Conservation (phyloP, 768 basidiomycete genomes). For the Pilatotrama ljubarskyi region DNA sequence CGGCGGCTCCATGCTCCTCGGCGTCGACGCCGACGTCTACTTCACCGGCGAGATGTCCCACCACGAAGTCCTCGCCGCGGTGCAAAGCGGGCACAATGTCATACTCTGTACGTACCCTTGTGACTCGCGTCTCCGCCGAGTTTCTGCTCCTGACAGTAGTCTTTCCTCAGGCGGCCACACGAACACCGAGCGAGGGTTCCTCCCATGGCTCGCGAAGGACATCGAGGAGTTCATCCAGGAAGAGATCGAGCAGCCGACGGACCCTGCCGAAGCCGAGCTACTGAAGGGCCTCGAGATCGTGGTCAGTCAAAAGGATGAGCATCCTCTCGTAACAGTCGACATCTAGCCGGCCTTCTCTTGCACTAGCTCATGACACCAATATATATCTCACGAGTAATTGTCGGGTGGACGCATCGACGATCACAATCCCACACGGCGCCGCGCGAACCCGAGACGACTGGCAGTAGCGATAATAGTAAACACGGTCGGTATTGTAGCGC, state of each 20-base stretch:
- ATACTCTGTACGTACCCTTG: slow-evolving; percentile 67
- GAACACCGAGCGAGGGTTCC: slow-evolving; percentile 93
- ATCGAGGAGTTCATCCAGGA: slow-evolving; percentile 52
- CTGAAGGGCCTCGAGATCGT: slow-evolving; percentile 51
- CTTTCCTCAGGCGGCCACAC: slow-evolving; percentile 75
- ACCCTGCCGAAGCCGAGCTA: slow-evolving; percentile 27
- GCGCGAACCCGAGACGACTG: not conserved
- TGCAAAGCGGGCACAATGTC: slow-evolving; percentile 75
- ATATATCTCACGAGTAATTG: not conserved
- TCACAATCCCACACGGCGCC: too few relatives aligned
- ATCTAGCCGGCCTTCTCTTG: not conserved
- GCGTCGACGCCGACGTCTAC: slow-evolving; percentile 79
- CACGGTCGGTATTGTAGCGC: slow-evolving; percentile 15
- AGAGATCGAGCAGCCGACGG: slow-evolving; percentile 34
- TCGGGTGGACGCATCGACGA: too few relatives aligned
- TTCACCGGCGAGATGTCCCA: slow-evolving; percentile 94
- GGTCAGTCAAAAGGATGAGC: slow-evolving; percentile 70
- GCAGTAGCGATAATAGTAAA: not conserved
- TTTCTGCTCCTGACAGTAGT: slow-evolving; percentile 14
- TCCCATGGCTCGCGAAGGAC: slow-evolving; percentile 69
- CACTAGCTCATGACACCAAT: not conserved
- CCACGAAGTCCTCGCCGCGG: slow-evolving; percentile 83
- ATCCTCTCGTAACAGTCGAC: slow-evolving; percentile 72
- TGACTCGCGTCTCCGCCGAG: not conserved
- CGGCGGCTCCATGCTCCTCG: slow-evolving; percentile 75